Percentiles rank a stretch among this genome's conserved stretches.
These are phyloP conservation scores for Candida loeiensis DNA, from an alignment of 805 yeast species.

Conservation along the genomic window DNA sequence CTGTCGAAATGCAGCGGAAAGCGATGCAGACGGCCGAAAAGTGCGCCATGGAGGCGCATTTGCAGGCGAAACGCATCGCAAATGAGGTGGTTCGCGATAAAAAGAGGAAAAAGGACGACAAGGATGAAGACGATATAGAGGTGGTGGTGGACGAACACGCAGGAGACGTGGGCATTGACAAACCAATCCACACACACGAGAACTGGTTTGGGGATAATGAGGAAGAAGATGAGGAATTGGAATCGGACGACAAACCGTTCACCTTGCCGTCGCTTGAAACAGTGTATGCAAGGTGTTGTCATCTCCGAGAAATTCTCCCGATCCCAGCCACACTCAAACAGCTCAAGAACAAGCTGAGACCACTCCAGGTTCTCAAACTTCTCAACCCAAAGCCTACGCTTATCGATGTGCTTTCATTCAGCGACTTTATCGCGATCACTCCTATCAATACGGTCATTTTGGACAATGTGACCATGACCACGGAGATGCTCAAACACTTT, in stretches of 20 bases:
- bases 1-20: constrained; percentile 54
- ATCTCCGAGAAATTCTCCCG: constrained; percentile 46
- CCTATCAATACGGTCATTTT: constrained; percentile 54
- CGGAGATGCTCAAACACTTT: constrained; percentile 50
- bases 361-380: constrained; percentile 52
- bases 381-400: constrained; percentile 57
- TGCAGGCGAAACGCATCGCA: constrained; percentile 67
- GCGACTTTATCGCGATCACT: constrained; percentile 54
- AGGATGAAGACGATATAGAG: constrained; percentile 18
- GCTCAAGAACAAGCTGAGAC: constrained; percentile 47
- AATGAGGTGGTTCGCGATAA: constrained; percentile 52
- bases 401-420: constrained; percentile 53
- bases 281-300: constrained; percentile 49
- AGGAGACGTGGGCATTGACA: constrained; percentile 52
- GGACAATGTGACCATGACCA: constrained; percentile 53
- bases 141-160: constrained; percentile 6
- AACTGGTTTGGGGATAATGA: constrained; percentile 42
- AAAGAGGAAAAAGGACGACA: constrained; percentile 19
- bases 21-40: constrained; percentile 60
- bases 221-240: not conserved
- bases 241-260: not conserved
- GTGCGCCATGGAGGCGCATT: constrained; percentile 75
- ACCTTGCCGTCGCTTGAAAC: constrained; percentile 32
- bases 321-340: constrained; percentile 53
- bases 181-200: constrained; percentile 64